A percentile compares a stretch with the other conserved stretches of the same genome.
Conservation (phyloP, 495 filamentous ascomycete species). For the Penicillium steckii region DNA sequence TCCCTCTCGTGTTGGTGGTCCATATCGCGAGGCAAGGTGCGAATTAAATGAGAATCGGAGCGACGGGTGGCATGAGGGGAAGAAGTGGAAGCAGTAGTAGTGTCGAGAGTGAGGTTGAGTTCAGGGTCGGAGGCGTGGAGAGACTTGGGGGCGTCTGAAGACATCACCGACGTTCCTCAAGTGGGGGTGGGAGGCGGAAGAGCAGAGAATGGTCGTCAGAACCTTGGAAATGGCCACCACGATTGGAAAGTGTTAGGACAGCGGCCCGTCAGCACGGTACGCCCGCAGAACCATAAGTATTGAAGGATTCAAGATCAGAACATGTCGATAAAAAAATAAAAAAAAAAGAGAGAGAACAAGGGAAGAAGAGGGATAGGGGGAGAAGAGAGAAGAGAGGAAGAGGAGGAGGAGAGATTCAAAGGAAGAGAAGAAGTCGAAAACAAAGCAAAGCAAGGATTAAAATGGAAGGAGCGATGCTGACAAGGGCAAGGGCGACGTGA, state of each 20-base stretch:
- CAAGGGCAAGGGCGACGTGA: conserved; percentile 36
- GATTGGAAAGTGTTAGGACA: conserved; percentile 9
- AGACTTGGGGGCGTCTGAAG: conserved; percentile 16
- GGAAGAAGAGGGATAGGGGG: not conserved
- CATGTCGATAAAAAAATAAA: conserved; percentile 1
- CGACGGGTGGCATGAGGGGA: conserved; percentile 13
- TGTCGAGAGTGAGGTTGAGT: conserved; percentile 8
- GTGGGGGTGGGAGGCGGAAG: conserved; percentile 3
- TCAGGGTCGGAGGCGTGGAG: conserved; percentile 15
- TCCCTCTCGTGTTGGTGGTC: conserved; percentile 33
- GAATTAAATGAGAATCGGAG: conserved; percentile 17
- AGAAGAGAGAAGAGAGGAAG: conserved; percentile 21
- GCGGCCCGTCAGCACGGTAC: conserved; percentile 26
- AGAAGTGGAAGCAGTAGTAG: conserved; percentile 16
- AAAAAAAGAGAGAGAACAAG: not conserved
- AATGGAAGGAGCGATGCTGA: no score
- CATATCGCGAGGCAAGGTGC: conserved; percentile 26
- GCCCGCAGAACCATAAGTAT: conserved; percentile 26
- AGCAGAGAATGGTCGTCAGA: conserved; percentile 1
- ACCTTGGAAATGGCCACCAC: conserved; percentile 2
- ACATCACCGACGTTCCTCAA: conserved; percentile 15
- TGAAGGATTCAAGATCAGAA: conserved; percentile 7
- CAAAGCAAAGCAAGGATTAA: no score
- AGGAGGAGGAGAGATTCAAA: no score
- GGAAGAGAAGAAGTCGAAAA: no score